Evolutionary conservation across 192 early-diverging fungal species (phyloP).

Genomic region (Mortierella antarctica): DNA sequence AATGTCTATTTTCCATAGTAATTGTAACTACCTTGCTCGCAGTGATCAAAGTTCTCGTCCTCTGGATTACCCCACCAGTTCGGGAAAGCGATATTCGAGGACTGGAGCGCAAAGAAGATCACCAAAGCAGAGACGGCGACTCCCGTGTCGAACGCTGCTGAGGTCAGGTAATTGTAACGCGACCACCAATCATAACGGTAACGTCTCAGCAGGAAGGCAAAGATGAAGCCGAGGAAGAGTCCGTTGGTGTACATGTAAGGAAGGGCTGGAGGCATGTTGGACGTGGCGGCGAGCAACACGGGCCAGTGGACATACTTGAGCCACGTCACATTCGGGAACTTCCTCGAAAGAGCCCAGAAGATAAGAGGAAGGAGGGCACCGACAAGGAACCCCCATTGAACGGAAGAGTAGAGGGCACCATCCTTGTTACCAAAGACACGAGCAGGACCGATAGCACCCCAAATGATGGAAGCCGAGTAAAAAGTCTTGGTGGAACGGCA

Average conservation of each 20-base stretch:
- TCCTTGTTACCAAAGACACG: slow-evolving; percentile 64
- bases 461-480: slow-evolving; percentile 73
- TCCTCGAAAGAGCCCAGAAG: slow-evolving; percentile 60
- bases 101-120: slow-evolving; percentile 53
- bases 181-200: slow-evolving; percentile 63
- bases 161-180: slow-evolving; percentile 73
- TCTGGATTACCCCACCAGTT: slow-evolving; percentile 38
- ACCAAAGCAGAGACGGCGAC: slow-evolving; percentile 55
- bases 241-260: slow-evolving; percentile 58
- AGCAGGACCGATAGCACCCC: slow-evolving; percentile 76
- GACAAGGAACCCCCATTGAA: slow-evolving; percentile 58
- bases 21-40: slow-evolving; percentile 16
- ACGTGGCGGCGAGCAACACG: slow-evolving; percentile 57
- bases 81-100: slow-evolving; percentile 8
- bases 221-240: slow-evolving; percentile 60
- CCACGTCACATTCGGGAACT: slow-evolving; percentile 55
- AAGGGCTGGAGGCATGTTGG: slow-evolving; percentile 60
- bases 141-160: slow-evolving; percentile 69
- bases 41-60: slow-evolving; percentile 18
- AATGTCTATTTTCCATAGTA: not conserved
- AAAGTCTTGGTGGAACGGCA: slow-evolving; percentile 63
- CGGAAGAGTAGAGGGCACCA: slow-evolving; percentile 34
- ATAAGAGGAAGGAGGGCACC: slow-evolving; percentile 63
- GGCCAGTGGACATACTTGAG: slow-evolving; percentile 63
- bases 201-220: slow-evolving; percentile 59